These are phyloP conservation scores for Yueomyces sinensis DNA, from an alignment of 805 yeast genomes.

Conservation along the genomic window DNA sequence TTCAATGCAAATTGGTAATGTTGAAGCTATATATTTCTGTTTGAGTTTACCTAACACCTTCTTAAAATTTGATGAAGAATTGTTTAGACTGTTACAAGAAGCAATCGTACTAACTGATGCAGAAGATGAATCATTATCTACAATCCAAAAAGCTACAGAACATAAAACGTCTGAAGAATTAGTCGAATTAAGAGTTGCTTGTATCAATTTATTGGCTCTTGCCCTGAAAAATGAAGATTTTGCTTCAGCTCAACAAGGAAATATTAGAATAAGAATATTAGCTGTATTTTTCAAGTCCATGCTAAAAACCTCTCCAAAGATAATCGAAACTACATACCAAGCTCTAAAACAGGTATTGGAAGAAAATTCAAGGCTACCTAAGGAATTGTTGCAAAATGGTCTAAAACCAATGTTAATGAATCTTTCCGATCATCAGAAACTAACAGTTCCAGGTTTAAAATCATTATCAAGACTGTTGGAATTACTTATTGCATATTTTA, in stretches of 20 bases:
- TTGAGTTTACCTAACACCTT: slow-evolving; percentile 69
- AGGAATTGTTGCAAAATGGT: slow-evolving; percentile 89
- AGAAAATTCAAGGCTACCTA: slow-evolving; percentile 81
- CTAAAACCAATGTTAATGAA: slow-evolving; percentile 92
- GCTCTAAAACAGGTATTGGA: slow-evolving; percentile 76
- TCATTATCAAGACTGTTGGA: slow-evolving; percentile 82
- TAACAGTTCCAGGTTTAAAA: slow-evolving; percentile 81
- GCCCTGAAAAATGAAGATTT: slow-evolving; percentile 81
- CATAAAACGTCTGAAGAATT: slow-evolving; percentile 81
- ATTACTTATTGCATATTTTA: slow-evolving; percentile 78
- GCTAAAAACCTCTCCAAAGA: slow-evolving; percentile 70
- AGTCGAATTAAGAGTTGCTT: slow-evolving; percentile 76
- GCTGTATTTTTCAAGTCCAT: slow-evolving; percentile 93
- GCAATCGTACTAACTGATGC: slow-evolving; percentile 94
- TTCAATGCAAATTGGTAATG: slow-evolving; percentile 97
- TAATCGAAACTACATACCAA: slow-evolving; percentile 85
- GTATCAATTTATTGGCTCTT: slow-evolving; percentile 68
- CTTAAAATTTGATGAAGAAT: slow-evolving; percentile 76
- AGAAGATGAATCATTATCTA: slow-evolving; percentile 88
- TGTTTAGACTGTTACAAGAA: slow-evolving; percentile 72
- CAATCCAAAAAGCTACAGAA: slow-evolving; percentile 74
- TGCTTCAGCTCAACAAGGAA: slow-evolving; percentile 57
- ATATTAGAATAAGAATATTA: slow-evolving; percentile 70
- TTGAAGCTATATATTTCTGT: slow-evolving; percentile 93
- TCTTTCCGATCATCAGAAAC: slow-evolving; percentile 80